Percentiles rank a stretch among this genome's conserved stretches.
phyloP scores from a whole-genome alignment of 441 rosid species.

The Hypseocharis bilobata region DNA sequence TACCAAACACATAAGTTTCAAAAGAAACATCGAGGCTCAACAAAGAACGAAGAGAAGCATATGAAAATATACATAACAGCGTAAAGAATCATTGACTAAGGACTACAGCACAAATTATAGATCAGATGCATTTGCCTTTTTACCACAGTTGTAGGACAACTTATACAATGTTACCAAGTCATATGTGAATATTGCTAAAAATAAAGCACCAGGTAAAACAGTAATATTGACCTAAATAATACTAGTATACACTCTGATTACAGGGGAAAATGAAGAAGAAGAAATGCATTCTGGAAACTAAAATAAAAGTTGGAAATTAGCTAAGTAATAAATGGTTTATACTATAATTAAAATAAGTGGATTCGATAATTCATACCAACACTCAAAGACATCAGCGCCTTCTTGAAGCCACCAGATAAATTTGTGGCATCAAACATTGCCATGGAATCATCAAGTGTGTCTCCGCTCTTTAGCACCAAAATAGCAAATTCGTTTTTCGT shows the following conservation, averaged over 20 bases:
- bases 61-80: neutral
- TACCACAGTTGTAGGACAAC: neutral
- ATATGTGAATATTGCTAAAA: neutral
- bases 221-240: neutral
- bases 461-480: constrained; percentile 63
- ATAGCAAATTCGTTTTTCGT: constrained; percentile 49
- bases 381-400: constrained; percentile 74
- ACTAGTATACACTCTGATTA: neutral
- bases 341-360: constrained; percentile 9
- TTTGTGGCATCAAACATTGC: constrained; percentile 70
- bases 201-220: neutral
- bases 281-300: neutral
- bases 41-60: neutral
- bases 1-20: constrained; percentile 19
- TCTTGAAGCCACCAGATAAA: constrained; percentile 68
- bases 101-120: neutral
- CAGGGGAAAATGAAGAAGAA: constrained; percentile 5
- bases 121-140: neutral
- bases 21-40: constrained; percentile 14
- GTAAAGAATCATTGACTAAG: neutral
- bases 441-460: constrained; percentile 73
- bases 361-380: constrained; percentile 52
- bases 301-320: constrained; percentile 1
- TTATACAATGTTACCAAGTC: neutral
- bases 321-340: neutral